A percentile compares a stretch with the other conserved stretches of the same genome.
phyloP scores from a whole-genome alignment of 495 filamentous ascomycete genomes.

The Lophiotrema nucula region DNA sequence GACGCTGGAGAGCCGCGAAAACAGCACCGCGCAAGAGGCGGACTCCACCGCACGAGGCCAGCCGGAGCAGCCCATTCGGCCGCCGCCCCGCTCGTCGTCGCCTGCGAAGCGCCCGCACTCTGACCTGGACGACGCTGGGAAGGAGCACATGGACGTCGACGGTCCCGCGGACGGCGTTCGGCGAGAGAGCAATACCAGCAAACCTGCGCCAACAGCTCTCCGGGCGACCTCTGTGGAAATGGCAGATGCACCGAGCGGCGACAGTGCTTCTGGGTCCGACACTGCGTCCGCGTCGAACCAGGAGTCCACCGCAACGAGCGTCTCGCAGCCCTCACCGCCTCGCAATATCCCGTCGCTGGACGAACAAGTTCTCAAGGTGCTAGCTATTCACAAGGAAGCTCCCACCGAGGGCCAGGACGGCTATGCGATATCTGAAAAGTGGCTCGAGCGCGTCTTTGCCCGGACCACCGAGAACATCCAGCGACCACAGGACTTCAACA shows the following conservation, averaged over 20 bases:
- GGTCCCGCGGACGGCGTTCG: conserved; percentile 28
- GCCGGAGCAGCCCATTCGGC: neutral
- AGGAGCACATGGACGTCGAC: conserved; percentile 41
- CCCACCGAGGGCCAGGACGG: conserved; percentile 68
- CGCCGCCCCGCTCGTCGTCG: conserved; percentile 48
- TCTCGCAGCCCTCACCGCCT: conserved; percentile 3
- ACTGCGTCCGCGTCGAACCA: conserved; percentile 22
- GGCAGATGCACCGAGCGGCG: conserved; percentile 19
- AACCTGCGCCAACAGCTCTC: conserved; percentile 5
- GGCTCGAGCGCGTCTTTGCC: conserved; percentile 73
- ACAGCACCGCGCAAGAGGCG: conserved; percentile 46
- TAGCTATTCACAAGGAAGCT: conserved; percentile 51
- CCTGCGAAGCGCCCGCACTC: conserved; percentile 57
- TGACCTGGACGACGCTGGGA: conserved; percentile 45
- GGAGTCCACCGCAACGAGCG: conserved; percentile 28
- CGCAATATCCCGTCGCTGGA: conserved; percentile 49
- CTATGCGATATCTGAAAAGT: conserved; percentile 74
- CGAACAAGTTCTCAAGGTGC: conserved; percentile 72
- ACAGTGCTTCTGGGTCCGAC: conserved; percentile 20
- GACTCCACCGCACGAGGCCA: conserved; percentile 16
- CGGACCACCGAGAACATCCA: conserved; percentile 55
- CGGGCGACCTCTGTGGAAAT: conserved; percentile 34
- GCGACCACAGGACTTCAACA: conserved; percentile 53
- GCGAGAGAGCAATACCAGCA: conserved; percentile 10
- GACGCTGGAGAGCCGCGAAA: conserved; percentile 59